Evolutionary conservation across 2,329 filamentous ascomycete genomes (phyloP).

Genomic region (Endoconidiophora polonica): DNA sequence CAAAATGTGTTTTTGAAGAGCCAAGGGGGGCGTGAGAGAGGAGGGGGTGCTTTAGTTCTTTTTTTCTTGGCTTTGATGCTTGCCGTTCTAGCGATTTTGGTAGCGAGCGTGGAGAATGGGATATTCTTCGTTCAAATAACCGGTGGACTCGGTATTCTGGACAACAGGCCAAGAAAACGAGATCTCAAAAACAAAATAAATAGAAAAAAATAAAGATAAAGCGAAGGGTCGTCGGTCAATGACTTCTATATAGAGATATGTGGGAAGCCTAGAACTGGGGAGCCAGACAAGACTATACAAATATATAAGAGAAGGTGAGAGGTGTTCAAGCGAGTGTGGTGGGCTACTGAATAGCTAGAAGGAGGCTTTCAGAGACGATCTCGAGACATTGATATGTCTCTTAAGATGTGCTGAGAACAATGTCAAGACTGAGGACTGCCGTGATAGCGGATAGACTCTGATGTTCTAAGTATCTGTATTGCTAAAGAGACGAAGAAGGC

Average conservation of each 20-base stretch:
- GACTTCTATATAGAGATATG: background rate
- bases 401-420: no score
- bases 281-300: background rate
- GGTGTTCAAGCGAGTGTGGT: conserved; percentile 12
- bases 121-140: background rate
- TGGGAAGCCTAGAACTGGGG: background rate
- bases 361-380: conserved; percentile 8
- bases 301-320: background rate
- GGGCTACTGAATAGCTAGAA: conserved; percentile 10
- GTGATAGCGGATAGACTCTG: no score
- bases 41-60: no score
- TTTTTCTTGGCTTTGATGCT: no score
- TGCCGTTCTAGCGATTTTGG: background rate
- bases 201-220: background rate
- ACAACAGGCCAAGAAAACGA: background rate
- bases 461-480: no score
- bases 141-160: background rate
- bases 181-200: background rate
- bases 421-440: no score
- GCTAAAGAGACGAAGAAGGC: no score
- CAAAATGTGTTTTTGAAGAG: background rate
- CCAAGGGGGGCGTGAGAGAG: background rate
- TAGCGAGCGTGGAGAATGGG: conserved; percentile 5
- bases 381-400: conserved; percentile 8
- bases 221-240: background rate